Evolutionary conservation across 2,329 filamentous ascomycete species (phyloP).

Genomic region (Alternaria metachromatica): DNA sequence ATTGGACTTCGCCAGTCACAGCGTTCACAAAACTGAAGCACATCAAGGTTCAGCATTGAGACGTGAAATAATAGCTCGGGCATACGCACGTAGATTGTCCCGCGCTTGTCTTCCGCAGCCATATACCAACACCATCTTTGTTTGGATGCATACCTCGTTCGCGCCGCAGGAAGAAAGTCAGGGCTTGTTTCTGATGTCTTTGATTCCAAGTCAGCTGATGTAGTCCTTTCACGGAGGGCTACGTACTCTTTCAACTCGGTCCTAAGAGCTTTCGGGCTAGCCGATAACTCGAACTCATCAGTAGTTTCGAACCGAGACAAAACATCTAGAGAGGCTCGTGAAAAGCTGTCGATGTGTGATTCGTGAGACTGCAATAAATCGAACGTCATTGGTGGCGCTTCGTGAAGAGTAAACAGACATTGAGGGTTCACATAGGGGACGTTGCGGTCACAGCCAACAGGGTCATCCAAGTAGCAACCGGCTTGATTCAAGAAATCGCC

Average conservation of each 20-base stretch:
- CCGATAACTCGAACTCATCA: not conserved
- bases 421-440: conserved; percentile 22
- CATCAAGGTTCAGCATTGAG: not conserved
- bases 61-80: not conserved
- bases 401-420: conserved; percentile 1
- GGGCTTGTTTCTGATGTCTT: conserved; percentile 16
- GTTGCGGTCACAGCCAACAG: conserved; percentile 16
- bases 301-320: not conserved
- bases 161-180: conserved; percentile 14
- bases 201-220: not conserved
- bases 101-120: not conserved
- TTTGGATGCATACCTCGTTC: conserved; percentile 12
- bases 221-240: accelerated
- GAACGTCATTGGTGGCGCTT: not conserved
- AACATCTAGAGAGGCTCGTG: not conserved
- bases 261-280: not conserved
- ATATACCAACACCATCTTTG: conserved; percentile 8
- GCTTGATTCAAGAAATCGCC: not conserved
- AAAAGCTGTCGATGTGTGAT: not conserved
- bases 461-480: conserved; percentile 16
- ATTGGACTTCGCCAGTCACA: not conserved
- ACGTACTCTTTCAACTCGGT: not conserved
- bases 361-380: not conserved
- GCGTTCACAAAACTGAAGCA: not conserved
- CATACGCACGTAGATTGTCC: not conserved